These are phyloP conservation scores for Coemansia sp. DNA, from an alignment of 192 early-diverging fungal species.

Conservation along the genomic window DNA sequence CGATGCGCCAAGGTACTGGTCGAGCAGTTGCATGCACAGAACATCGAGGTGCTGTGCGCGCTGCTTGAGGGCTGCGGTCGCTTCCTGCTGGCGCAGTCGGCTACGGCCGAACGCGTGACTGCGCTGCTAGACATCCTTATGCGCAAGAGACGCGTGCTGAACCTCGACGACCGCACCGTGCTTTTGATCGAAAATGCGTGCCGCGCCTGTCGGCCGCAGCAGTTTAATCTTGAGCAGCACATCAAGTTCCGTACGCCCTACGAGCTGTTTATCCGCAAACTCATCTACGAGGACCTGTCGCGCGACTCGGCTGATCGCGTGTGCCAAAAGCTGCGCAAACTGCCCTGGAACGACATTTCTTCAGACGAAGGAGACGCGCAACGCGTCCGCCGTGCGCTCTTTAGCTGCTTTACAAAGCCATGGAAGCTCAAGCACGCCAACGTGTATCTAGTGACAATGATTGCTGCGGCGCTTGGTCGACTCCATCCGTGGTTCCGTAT, in stretches of 20 bases:
- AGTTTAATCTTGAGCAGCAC: slow-evolving; percentile 52
- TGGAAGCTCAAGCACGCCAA: slow-evolving; percentile 94
- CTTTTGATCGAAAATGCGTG: slow-evolving; percentile 95
- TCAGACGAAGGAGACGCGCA: slow-evolving; percentile 19
- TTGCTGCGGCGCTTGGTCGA: slow-evolving; percentile 70
- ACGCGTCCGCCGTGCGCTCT: slow-evolving; percentile 56
- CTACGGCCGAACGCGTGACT: slow-evolving; percentile 66
- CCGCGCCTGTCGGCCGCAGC: slow-evolving; percentile 84
- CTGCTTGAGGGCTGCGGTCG: slow-evolving; percentile 88
- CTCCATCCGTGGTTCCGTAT: slow-evolving; percentile 88
- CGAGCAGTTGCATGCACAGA: slow-evolving; percentile 81
- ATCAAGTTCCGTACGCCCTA: slow-evolving; percentile 75
- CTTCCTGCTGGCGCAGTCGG: slow-evolving; percentile 74
- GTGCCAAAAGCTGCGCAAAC: slow-evolving; percentile 69
- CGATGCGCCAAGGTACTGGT: slow-evolving; percentile 81
- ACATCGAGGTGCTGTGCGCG: slow-evolving; percentile 79
- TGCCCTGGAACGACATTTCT: slow-evolving; percentile 74
- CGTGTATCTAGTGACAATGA: slow-evolving; percentile 77
- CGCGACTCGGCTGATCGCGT: slow-evolving; percentile 69
- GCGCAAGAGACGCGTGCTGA: slow-evolving; percentile 81
- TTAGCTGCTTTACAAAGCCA: slow-evolving; percentile 81
- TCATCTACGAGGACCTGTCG: slow-evolving; percentile 81
- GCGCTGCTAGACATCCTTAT: slow-evolving; percentile 83
- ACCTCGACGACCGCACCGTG: slow-evolving; percentile 78
- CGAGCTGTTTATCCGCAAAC: slow-evolving; percentile 85